phyloP scores from a whole-genome alignment of 2,329 filamentous ascomycete genomes.

The Pseudogymnoascus sp. region DNA sequence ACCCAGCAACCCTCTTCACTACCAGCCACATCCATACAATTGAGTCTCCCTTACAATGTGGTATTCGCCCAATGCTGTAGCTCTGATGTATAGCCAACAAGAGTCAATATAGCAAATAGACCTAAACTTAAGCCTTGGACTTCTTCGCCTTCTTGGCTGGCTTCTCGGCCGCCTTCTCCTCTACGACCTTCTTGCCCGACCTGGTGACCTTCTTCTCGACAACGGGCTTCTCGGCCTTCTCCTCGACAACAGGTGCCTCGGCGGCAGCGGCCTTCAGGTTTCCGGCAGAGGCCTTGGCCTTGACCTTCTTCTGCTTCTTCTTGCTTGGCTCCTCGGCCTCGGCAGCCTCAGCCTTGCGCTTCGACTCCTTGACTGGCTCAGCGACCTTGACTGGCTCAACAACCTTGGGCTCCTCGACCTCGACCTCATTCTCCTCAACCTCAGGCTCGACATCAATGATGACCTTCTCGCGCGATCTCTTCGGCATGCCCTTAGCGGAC shows the following conservation, averaged over 20 bases:
- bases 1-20: background rate
- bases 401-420: slow-evolving; percentile 16
- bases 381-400: slow-evolving; percentile 5
- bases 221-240: slow-evolving; percentile 28
- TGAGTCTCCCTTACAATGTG: background rate
- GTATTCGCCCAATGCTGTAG: slow-evolving; percentile 6
- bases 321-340: slow-evolving; percentile 7
- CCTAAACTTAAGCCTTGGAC: slow-evolving; percentile 14
- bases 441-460: slow-evolving; percentile 21
- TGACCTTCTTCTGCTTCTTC: slow-evolving; percentile 17
- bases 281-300: slow-evolving; percentile 15
- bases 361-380: slow-evolving; percentile 25
- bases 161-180: slow-evolving; percentile 32
- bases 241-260: slow-evolving; percentile 18
- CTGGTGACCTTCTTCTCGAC: slow-evolving; percentile 34
- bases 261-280: slow-evolving; percentile 11
- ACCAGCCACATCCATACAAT: background rate
- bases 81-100: background rate
- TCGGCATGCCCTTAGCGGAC: slow-evolving; percentile 44
- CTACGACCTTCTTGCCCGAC: slow-evolving; percentile 28
- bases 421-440: slow-evolving; percentile 24
- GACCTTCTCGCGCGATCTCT: slow-evolving; percentile 27
- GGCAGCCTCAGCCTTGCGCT: slow-evolving; percentile 24
- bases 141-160: slow-evolving; percentile 32
- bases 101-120: background rate